Percentiles rank a stretch among this genome's conserved stretches.
These are phyloP conservation scores for Porphyrellus cyaneotinctus DNA, from an alignment of 768 basidiomycete species.

Conservation along the genomic window DNA sequence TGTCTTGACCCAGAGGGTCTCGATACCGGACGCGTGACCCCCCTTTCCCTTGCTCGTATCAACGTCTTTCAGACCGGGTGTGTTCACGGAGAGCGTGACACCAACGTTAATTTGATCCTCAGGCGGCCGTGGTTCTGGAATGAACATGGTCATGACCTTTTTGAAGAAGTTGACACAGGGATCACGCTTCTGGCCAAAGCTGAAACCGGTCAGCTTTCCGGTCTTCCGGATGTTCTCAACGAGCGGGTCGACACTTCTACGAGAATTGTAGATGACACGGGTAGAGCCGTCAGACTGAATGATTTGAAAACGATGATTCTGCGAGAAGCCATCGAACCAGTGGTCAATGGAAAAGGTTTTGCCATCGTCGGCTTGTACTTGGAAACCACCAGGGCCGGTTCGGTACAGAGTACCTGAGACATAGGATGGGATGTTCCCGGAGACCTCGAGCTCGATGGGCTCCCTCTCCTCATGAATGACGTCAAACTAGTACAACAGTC, in stretches of 20 bases:
- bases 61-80: conserved; percentile 23
- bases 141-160: conserved; percentile 29
- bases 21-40: conserved; percentile 24
- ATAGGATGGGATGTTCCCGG: conserved; percentile 33
- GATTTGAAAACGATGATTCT: conserved; percentile 40
- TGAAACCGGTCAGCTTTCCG: conserved; percentile 14
- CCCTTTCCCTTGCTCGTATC: conserved; percentile 18
- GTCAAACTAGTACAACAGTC: conserved; percentile 18
- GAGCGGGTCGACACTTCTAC: conserved; percentile 26
- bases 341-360: conserved; percentile 29
- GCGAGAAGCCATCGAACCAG: conserved; percentile 41
- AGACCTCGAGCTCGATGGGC: conserved; percentile 26
- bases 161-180: conserved; percentile 30
- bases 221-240: conserved; percentile 29
- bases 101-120: conserved; percentile 20
- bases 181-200: conserved; percentile 32
- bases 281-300: conserved; percentile 18
- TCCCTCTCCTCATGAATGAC: conserved; percentile 26
- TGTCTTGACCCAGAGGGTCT: conserved; percentile 31
- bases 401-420: conserved; percentile 36
- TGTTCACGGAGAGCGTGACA: conserved; percentile 31
- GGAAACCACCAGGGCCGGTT: conserved; percentile 36
- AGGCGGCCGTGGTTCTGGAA: conserved; percentile 12
- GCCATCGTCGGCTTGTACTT: conserved; percentile 22
- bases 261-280: conserved; percentile 35